Percentiles rank a stretch among this genome's conserved stretches.
Evolutionary conservation across 148 eudicot genomes (phyloP).

Genomic region (Chenopodium suecicum): DNA sequence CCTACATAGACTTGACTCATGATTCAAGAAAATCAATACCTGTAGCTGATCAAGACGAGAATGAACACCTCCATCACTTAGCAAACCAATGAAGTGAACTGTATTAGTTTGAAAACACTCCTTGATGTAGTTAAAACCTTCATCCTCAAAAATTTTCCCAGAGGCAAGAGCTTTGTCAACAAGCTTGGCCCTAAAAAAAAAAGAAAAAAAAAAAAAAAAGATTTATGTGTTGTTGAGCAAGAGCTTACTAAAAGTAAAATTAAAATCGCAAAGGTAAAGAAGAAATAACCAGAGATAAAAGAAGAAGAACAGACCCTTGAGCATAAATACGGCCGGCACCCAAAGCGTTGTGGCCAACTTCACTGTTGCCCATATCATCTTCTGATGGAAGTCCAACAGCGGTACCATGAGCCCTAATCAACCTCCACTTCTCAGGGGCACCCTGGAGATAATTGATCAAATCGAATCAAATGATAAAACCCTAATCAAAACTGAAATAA

Average conservation of each 20-base stretch:
- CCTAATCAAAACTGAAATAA: no score
- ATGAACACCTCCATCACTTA: slow-evolving; percentile 99
- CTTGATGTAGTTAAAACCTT: slow-evolving; percentile 80
- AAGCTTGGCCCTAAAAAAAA: slow-evolving; percentile 70
- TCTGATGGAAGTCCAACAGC: slow-evolving; percentile 96
- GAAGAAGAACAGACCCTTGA: slow-evolving; percentile 59
- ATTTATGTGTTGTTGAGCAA: not conserved
- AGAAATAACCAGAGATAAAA: not conserved
- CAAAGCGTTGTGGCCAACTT: slow-evolving; percentile 98
- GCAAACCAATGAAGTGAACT: slow-evolving; percentile 81
- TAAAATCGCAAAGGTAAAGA: no score
- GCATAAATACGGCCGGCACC: slow-evolving; percentile 93
- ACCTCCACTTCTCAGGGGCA: slow-evolving; percentile 84
- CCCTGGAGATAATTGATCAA: slow-evolving; percentile 38
- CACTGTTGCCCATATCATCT: slow-evolving; percentile 99
- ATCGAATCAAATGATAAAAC: not conserved
- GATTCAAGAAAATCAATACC: slow-evolving; percentile 34
- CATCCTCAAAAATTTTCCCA: slow-evolving; percentile 82
- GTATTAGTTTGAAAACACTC: slow-evolving; percentile 65
- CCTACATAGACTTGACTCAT: no score
- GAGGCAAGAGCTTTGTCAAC: slow-evolving; percentile 88
- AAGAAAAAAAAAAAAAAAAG: no score
- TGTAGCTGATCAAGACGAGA: slow-evolving; percentile 90
- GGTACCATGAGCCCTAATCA: slow-evolving; percentile 89
- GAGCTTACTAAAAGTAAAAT: no score